Evolutionary conservation across 2,329 filamentous ascomycete species (phyloP).

Genomic region (Aphanoascus verrucosus): DNA sequence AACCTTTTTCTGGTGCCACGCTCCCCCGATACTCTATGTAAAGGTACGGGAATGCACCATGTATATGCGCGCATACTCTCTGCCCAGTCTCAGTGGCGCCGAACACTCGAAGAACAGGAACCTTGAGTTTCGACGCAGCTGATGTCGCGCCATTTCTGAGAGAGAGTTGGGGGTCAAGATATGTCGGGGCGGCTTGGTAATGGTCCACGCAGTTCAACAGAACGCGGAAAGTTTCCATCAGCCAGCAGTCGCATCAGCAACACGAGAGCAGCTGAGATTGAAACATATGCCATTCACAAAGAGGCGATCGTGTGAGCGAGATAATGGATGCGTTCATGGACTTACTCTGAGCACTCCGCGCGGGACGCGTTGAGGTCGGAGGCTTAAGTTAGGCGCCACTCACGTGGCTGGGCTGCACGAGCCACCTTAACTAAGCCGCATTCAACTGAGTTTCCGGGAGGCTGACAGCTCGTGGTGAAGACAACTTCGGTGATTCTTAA

Average conservation of each 20-base stretch:
- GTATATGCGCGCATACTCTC: conserved; percentile 90
- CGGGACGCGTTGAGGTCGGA: too few relatives aligned
- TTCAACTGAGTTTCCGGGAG: neutral
- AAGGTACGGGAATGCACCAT: conserved; percentile 92
- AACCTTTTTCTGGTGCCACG: conserved; percentile 57
- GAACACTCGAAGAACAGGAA: conserved; percentile 83
- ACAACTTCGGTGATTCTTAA: too few relatives aligned
- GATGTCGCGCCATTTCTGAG: conserved; percentile 51
- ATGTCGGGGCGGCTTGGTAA: conserved; percentile 71
- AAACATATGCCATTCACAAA: neutral
- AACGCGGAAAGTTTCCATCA: conserved; percentile 71
- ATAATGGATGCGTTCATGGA: neutral
- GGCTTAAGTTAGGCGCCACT: neutral
- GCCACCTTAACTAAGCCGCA: neutral
- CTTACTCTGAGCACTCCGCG: too few relatives aligned
- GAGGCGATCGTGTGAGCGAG: neutral
- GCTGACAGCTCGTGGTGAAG: too few relatives aligned
- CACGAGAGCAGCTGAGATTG: conserved; percentile 3
- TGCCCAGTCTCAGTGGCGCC: conserved; percentile 89
- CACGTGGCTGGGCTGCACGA: neutral
- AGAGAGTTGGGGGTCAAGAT: conserved; percentile 69
- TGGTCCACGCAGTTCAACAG: conserved; percentile 93
- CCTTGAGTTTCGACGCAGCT: conserved; percentile 54
- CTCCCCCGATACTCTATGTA: conserved; percentile 74
- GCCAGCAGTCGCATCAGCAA: conserved; percentile 18